phyloP scores from a whole-genome alignment of 2,329 filamentous ascomycete genomes.

The Gliomastix tumulicola region DNA sequence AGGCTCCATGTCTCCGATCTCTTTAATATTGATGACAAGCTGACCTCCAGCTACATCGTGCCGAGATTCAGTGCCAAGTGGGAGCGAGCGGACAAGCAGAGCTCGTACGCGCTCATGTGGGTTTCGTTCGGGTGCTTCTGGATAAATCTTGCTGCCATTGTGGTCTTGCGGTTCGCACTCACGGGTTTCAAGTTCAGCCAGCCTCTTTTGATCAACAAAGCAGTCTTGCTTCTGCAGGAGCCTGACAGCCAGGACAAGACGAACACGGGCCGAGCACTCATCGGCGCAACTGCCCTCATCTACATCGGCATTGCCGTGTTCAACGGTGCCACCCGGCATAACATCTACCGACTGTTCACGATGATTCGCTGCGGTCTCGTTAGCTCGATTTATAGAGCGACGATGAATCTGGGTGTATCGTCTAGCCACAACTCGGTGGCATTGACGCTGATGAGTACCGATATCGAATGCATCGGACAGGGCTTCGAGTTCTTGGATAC shows the following conservation, averaged over 20 bases:
- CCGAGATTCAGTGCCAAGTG: constrained; percentile 5
- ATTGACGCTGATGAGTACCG: constrained; percentile 39
- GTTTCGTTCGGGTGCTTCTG: constrained; percentile 14
- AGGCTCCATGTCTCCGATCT: constrained; percentile 7
- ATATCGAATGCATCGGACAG: constrained; percentile 31
- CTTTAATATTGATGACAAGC: constrained; percentile 6
- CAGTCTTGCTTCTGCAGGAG: constrained; percentile 15
- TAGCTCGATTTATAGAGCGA: constrained; percentile 23
- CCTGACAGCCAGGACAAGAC: background rate
- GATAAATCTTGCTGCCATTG: constrained; percentile 23
- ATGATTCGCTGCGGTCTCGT: constrained; percentile 24
- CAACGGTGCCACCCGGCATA: constrained; percentile 24
- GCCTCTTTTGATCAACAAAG: constrained; percentile 31
- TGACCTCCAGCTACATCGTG: constrained; percentile 5
- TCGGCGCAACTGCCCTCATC: constrained; percentile 9
- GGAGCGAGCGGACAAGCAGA: constrained; percentile 1
- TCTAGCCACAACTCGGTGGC: constrained; percentile 27
- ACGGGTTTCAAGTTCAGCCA: constrained; percentile 33
- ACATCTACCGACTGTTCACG: constrained; percentile 24
- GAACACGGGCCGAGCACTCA: constrained; percentile 7
- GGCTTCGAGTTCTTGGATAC: constrained; percentile 32
- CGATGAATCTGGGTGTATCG: constrained; percentile 18
- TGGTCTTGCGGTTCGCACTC: constrained; percentile 24
- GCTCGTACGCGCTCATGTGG: background rate
- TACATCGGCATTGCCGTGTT: constrained; percentile 11